Conservation (phyloP, 1,139 yeast species). For the Scheffersomyces cryptocercus region DNA sequence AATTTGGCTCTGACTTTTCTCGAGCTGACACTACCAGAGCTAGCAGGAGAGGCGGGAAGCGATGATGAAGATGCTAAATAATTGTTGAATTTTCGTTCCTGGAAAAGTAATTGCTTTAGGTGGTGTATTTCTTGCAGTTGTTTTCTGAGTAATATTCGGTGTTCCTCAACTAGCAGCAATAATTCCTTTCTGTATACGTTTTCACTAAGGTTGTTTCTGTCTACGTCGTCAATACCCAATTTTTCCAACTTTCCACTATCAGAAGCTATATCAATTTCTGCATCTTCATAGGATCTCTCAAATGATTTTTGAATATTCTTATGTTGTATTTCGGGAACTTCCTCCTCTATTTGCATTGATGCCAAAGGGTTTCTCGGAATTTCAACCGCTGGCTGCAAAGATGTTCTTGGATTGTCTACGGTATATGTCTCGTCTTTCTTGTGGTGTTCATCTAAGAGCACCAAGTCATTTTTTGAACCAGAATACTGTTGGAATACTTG, state of each 20-base stretch:
- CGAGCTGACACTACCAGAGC: background rate
- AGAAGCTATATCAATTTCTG: too few species aligned
- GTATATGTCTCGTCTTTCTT: background rate
- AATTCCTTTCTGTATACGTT: slow-evolving; percentile 24
- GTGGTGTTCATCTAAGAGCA: slow-evolving; percentile 2
- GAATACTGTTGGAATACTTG: slow-evolving; percentile 20
- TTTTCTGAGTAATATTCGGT: slow-evolving; percentile 22
- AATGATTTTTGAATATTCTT: background rate
- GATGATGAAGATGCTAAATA: slow-evolving; percentile 14
- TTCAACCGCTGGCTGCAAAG: background rate
- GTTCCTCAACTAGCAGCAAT: slow-evolving; percentile 26
- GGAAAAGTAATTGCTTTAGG: slow-evolving; percentile 23
- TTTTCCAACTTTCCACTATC: background rate
- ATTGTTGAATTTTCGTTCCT: slow-evolving; percentile 22
- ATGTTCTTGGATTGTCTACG: background rate
- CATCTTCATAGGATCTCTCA: background rate
- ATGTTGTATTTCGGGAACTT: background rate
- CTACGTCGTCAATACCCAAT: background rate
- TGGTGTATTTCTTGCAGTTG: slow-evolving; percentile 32
- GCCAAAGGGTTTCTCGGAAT: background rate
- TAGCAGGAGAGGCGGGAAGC: background rate
- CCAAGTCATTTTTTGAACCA: slow-evolving; percentile 7
- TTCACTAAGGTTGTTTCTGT: slow-evolving; percentile 5
- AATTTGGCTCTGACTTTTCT: slow-evolving; percentile 16
- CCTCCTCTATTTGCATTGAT: background rate